phyloP scores from a whole-genome alignment of 768 basidiomycete species.

The Favolaschia claudopus region DNA sequence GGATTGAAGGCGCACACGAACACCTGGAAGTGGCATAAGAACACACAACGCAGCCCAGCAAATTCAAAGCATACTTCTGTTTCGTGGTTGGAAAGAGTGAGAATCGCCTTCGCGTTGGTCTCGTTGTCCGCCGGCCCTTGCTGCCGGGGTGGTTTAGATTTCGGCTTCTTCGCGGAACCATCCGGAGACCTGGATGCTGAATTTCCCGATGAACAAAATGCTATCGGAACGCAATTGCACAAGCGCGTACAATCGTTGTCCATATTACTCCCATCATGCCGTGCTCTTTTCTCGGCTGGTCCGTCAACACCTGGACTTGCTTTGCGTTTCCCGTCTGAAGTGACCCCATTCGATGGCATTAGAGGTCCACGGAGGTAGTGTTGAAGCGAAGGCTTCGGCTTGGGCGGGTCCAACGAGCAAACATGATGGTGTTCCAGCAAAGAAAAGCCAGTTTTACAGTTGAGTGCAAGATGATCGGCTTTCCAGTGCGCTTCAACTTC shows the following conservation, averaged over 20 bases:
- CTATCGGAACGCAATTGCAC: slow-evolving; percentile 40
- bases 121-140: slow-evolving; percentile 53
- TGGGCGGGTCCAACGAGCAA: slow-evolving; percentile 62
- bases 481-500: slow-evolving; percentile 89
- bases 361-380: slow-evolving; percentile 12
- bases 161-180: slow-evolving; percentile 35
- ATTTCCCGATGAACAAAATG: slow-evolving; percentile 11
- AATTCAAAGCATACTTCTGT: slow-evolving; percentile 53
- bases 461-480: slow-evolving; percentile 62
- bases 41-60: not conserved
- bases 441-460: slow-evolving; percentile 76
- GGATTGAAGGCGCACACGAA: slow-evolving; percentile 88
- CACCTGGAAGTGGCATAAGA: slow-evolving; percentile 53
- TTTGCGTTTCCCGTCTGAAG: slow-evolving; percentile 55
- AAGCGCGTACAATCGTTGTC: slow-evolving; percentile 48
- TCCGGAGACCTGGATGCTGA: slow-evolving; percentile 17
- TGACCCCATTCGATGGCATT: slow-evolving; percentile 4
- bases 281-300: slow-evolving; percentile 70
- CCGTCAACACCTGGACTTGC: slow-evolving; percentile 52
- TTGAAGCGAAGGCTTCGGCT: slow-evolving; percentile 30
- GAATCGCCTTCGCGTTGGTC: slow-evolving; percentile 50
- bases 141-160: slow-evolving; percentile 42
- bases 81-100: slow-evolving; percentile 64
- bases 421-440: slow-evolving; percentile 78
- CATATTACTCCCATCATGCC: slow-evolving; percentile 58